Conservation (phyloP, 2,329 filamentous ascomycete genomes). For the Fusarium annulatum region DNA sequence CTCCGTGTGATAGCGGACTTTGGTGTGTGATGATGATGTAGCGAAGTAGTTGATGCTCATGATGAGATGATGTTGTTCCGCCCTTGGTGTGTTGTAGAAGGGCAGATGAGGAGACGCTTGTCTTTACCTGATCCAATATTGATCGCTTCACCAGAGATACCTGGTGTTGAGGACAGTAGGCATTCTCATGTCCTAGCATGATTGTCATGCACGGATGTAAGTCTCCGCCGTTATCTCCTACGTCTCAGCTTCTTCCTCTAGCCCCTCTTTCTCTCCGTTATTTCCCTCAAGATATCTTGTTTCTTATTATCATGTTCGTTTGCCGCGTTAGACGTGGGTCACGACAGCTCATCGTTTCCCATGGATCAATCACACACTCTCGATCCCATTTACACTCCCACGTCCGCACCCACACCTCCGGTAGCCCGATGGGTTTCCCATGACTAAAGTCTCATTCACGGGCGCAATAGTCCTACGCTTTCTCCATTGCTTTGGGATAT, state of each 20-base stretch:
- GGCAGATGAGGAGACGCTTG: slow-evolving; percentile 4
- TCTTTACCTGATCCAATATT: not conserved
- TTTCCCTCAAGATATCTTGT: not conserved
- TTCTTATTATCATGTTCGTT: not conserved
- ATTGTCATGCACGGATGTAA: slow-evolving; percentile 16
- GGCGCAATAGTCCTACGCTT: slow-evolving; percentile 31
- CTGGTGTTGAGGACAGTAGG: not conserved
- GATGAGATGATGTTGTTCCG: slow-evolving; percentile 6
- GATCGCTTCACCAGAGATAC: not conserved
- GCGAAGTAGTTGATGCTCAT: slow-evolving; percentile 16
- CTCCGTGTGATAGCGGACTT: slow-evolving; percentile 16
- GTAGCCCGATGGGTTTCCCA: slow-evolving; percentile 29
- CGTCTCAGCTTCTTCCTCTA: not conserved
- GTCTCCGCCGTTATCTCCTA: slow-evolving; percentile 3
- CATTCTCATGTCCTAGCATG: not conserved
- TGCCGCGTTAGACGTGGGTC: slow-evolving; percentile 39
- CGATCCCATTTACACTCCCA: slow-evolving; percentile 22
- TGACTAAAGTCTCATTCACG: slow-evolving; percentile 40
- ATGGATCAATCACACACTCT: slow-evolving; percentile 13
- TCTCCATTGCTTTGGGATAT: not conserved
- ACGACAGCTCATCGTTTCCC: slow-evolving; percentile 7
- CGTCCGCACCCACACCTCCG: slow-evolving; percentile 29
- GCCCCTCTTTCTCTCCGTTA: not conserved
- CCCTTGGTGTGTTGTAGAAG: slow-evolving; percentile 6
- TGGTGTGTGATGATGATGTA: slow-evolving; percentile 26